Evolutionary conservation across 768 basidiomycete species (phyloP).

Genomic region (Polyporus arcularius): DNA sequence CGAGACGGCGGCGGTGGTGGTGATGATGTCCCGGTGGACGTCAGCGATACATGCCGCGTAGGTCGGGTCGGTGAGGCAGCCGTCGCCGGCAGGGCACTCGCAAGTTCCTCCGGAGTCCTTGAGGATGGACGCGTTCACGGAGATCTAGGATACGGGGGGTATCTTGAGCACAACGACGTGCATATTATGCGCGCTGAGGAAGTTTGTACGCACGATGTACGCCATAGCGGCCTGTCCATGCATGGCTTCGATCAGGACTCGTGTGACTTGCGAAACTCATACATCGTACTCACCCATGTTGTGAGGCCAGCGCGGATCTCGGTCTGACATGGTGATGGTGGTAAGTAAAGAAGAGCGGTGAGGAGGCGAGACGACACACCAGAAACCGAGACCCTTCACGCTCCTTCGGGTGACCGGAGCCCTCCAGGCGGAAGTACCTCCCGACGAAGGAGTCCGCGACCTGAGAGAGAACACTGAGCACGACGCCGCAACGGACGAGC

Average conservation of each 20-base stretch:
- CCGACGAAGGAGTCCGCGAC: constrained; percentile 35
- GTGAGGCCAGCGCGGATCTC: constrained; percentile 80
- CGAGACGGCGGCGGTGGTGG: constrained; percentile 76
- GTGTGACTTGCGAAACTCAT: neutral
- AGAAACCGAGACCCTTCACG: constrained; percentile 36
- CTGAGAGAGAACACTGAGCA: constrained; percentile 9
- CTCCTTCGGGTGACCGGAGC: constrained; percentile 34
- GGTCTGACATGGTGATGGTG: constrained; percentile 45
- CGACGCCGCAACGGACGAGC: neutral
- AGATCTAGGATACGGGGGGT: constrained; percentile 49
- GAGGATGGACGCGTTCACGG: constrained; percentile 83
- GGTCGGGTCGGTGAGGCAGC: constrained; percentile 50
- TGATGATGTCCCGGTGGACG: constrained; percentile 77
- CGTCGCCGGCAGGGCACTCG: constrained; percentile 62
- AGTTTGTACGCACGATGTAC: constrained; percentile 60
- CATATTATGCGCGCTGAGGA: neutral
- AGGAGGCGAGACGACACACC: constrained; percentile 20
- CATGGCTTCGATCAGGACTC: neutral
- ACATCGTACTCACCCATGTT: constrained; percentile 64
- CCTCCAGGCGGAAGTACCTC: constrained; percentile 36
- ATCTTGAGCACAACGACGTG: neutral
- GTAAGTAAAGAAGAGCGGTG: neutral
- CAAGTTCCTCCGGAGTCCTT: constrained; percentile 80
- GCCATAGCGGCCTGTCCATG: constrained; percentile 70
- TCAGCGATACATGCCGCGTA: constrained; percentile 60